phyloP scores from a whole-genome alignment of 2,329 filamentous ascomycete genomes.

The Xylariaceae sp. region DNA sequence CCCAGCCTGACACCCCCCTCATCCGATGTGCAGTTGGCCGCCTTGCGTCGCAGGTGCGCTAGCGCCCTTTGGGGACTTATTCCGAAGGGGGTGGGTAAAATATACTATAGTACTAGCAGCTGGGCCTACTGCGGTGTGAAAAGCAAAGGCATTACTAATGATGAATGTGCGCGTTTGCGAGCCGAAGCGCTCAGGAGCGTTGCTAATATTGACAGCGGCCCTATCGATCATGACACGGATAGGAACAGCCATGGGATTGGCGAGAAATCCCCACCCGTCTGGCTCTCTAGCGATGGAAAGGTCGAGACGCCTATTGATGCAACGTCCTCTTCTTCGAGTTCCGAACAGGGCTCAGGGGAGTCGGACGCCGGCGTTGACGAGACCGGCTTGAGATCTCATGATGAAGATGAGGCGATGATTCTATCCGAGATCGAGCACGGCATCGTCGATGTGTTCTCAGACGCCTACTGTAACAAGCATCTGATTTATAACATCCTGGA shows the following conservation, averaged over 20 bases:
- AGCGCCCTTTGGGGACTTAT: constrained; percentile 51
- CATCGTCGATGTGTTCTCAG: constrained; percentile 71
- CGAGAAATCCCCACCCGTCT: constrained; percentile 26
- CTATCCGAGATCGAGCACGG: constrained; percentile 59
- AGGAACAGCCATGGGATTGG: constrained; percentile 22
- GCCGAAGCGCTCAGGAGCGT: constrained; percentile 25
- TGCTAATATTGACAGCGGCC: constrained; percentile 24
- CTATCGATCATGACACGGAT: constrained; percentile 16
- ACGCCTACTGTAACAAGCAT: constrained; percentile 91
- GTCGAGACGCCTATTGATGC: constrained; percentile 24
- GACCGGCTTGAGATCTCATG: constrained; percentile 11
- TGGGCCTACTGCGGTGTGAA: constrained; percentile 30
- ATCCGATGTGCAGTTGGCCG: constrained; percentile 56
- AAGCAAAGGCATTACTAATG: constrained; percentile 20
- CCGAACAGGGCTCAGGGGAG: constrained; percentile 22
- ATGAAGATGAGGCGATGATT: constrained; percentile 46
- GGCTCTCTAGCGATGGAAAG: constrained; percentile 25
- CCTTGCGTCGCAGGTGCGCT: constrained; percentile 67
- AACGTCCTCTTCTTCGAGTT: constrained; percentile 25
- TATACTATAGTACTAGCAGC: constrained; percentile 46
- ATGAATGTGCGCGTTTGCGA: constrained; percentile 6
- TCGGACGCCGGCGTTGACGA: constrained; percentile 17
- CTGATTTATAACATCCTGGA: constrained; percentile 81
- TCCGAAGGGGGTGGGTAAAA: constrained; percentile 45
- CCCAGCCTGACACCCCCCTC: constrained; percentile 59